Evolutionary conservation across 2,329 filamentous ascomycete species (phyloP), one percentile per base, ranked within the genome.

Genomic region (Cordyceps pruinosa): DNA sequence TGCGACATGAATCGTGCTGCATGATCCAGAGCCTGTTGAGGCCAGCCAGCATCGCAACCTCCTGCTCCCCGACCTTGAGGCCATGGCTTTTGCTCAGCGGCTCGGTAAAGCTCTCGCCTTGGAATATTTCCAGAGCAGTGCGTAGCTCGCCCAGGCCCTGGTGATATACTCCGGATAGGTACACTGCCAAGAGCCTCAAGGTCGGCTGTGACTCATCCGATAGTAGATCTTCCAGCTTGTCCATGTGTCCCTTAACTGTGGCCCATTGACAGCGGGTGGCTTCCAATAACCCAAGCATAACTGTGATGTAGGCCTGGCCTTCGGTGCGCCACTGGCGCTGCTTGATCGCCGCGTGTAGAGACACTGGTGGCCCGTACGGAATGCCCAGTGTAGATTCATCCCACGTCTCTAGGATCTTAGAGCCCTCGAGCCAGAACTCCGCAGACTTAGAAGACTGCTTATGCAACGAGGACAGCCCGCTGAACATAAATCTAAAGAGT

Each of bases 101-200:
- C 56, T 76, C 57, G 25, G 73, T 62, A 63, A 96, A 85, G 19
- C 75, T 71, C 2, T 79, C 73, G 41, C 84, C 79, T 59, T 82
- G 78, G 70, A 89, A 96, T 10, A 86, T 78, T 4, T 75, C 64
- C 15, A 91, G 73, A 4, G 93, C 91, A 2, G 75, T 73, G n/a
- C 82, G 74, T 1, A 94, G 77, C 61, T 90, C 79, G 17, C 90
- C 91, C 5, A 80, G 86, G 19, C 87, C 89, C 73, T 97, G 93
- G 53, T 85, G 77, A 63, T 90, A 87, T 8, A 89, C 81, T 0
- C 88, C 92, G 1, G 80, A 77, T 19, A 96, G 82, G 69, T 97
- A 97, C 44, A 82, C 74, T 7, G 82, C 77, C 45, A 89, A 76
- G 34, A 83, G 46, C 32, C 65, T 65, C 21, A 74, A 58, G 2